Conservation (phyloP, 306 rosid species). For the Acacia confusa region DNA sequence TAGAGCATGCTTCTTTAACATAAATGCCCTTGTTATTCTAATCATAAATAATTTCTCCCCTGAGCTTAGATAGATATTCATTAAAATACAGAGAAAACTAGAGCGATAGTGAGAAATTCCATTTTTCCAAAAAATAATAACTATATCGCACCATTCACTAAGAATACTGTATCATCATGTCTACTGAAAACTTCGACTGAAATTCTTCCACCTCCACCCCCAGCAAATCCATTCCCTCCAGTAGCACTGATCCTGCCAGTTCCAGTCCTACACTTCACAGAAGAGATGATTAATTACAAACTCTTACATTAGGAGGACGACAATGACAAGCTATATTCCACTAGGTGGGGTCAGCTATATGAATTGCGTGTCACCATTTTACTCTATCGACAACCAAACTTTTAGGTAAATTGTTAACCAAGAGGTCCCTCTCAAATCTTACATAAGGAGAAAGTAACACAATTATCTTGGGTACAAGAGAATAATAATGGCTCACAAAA, state of each 20-base stretch:
- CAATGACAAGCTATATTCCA: too few species aligned
- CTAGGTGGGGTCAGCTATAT: too few species aligned
- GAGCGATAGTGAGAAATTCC: slow-evolving; percentile 15
- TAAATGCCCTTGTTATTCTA: slow-evolving; percentile 15
- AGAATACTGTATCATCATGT: slow-evolving; percentile 65
- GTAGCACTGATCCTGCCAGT: slow-evolving; percentile 75
- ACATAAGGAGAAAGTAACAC: slow-evolving; percentile 32
- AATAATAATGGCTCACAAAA: slow-evolving; percentile 15
- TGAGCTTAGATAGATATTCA: background rate
- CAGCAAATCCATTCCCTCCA: slow-evolving; percentile 94
- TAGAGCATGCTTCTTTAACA: slow-evolving; percentile 24
- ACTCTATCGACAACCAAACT: too few species aligned
- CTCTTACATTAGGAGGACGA: slow-evolving; percentile 20
- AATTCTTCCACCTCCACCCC: slow-evolving; percentile 97
- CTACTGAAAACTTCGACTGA: slow-evolving; percentile 80
- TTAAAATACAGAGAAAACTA: slow-evolving; percentile 4
- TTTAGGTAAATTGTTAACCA: too few species aligned
- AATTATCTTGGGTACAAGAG: slow-evolving; percentile 24
- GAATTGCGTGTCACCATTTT: too few species aligned
- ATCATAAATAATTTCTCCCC: slow-evolving; percentile 19
- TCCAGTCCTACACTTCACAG: slow-evolving; percentile 84
- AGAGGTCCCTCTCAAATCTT: background rate
- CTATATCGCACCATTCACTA: slow-evolving; percentile 68
- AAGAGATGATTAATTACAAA: slow-evolving; percentile 36
- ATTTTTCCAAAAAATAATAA: slow-evolving; percentile 20